Evolutionary conservation across 2,329 filamentous ascomycete species (phyloP), one percentile per base, ranked within the genome.

Genomic region (Aureobasidium sp.): DNA sequence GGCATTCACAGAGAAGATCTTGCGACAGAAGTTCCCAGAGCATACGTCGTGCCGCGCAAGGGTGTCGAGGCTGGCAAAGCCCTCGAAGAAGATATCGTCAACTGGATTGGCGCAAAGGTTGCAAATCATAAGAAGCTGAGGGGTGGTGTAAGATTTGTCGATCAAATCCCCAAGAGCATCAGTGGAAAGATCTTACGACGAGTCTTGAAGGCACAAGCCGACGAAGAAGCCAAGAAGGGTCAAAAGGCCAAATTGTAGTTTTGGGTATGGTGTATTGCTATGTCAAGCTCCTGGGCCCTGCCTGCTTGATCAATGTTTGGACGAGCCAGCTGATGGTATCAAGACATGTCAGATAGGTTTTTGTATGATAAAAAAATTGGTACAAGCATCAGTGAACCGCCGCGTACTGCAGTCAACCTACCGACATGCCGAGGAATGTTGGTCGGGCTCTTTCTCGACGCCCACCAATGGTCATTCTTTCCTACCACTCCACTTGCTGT

Each of bases 141-240:
- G 63, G 78, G 78, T 55, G 74, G 79, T 5, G 75, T 80, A 8
- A 70, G 76, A 50, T 79, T 80, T 59, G 72, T 77, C 9, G 72
- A 74, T 20, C 76, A 77, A 66, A 78, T 80, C 29, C 78, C 78
- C 1, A 80, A 80, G 72, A 76, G 73, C 44, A 73, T 74, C 0
- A 75, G 72, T 44, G 78, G 78, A 1, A 80, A 80, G 73, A 80
- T 80, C 48, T 60, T 80, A 66, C 70, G 78, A 64, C 68, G 78
- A 32, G 69, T 79, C 27, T 63, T 80, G 66, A 74, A 77, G 67
- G 73, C 74, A n/a, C 74, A 72, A 67, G 73, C 74, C 59, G 72
- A 74, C 68, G 74, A 76, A 60, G 77, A 79, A 65, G 65, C 71
- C 56, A 70, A 67, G 65, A 69, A 68, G 46, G 68, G 66, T 50